phyloP scores from a whole-genome alignment of 2,329 filamentous ascomycete genomes.

The Colletotrichum aenigma region DNA sequence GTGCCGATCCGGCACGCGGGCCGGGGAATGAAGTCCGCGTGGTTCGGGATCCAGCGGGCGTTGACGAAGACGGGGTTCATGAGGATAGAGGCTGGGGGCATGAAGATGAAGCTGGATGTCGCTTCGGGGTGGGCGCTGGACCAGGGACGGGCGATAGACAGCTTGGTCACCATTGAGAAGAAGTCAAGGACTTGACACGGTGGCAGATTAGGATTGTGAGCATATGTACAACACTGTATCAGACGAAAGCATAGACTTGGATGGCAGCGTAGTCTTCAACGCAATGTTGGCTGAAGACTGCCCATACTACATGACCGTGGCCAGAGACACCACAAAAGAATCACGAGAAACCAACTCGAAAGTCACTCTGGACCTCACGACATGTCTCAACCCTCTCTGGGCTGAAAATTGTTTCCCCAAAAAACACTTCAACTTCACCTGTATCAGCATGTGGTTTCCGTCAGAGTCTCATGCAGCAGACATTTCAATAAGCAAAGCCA shows the following conservation, averaged over 20 bases:
- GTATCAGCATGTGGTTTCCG: neutral
- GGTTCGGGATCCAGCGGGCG: constrained; percentile 50
- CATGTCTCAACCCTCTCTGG: neutral
- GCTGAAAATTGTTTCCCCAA: neutral
- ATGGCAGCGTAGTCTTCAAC: neutral
- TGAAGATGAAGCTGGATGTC: constrained; percentile 62
- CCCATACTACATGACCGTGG: neutral
- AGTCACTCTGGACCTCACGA: neutral
- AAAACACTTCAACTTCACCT: neutral
- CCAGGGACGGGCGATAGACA: constrained; percentile 62
- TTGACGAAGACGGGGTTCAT: constrained; percentile 63
- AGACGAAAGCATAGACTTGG: neutral
- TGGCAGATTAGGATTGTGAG: neutral
- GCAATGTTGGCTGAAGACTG: neutral
- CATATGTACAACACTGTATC: neutral
- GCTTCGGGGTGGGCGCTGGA: constrained; percentile 63
- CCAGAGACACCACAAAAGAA: neutral
- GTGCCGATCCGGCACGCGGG: constrained; percentile 59
- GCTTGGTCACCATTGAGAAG: constrained; percentile 41
- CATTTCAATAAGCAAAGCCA: neutral
- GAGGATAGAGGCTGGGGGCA: constrained; percentile 50
- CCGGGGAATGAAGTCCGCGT: constrained; percentile 44
- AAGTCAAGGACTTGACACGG: neutral
- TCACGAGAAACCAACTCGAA: neutral
- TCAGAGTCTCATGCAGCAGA: neutral